These are phyloP conservation scores for Solanum virginianum DNA, from an alignment of 257 asterid species.

Conservation along the genomic window DNA sequence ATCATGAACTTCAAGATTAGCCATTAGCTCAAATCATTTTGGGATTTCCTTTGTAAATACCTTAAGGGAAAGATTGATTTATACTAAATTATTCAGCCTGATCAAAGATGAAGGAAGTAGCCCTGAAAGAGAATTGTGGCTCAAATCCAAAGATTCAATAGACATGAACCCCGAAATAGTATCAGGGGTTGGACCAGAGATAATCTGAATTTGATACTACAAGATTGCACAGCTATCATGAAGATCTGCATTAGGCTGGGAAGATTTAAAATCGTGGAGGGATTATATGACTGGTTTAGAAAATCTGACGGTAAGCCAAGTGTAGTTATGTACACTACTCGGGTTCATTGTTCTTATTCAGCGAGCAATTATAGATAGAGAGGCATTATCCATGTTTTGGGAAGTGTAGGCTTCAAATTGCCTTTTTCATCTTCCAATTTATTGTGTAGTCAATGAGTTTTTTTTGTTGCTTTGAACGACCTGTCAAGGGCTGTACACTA, in stretches of 20 bases:
- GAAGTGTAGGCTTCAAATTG: constrained; percentile 70
- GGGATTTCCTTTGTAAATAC: too few relatives aligned
- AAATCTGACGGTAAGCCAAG: constrained; percentile 33
- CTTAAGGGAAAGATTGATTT: too few relatives aligned
- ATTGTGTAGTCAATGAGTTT: constrained; percentile 64
- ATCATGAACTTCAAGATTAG: too few relatives aligned
- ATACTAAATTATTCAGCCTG: too few relatives aligned
- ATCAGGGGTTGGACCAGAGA: too few relatives aligned
- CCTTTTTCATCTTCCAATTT: constrained; percentile 67
- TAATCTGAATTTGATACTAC: constrained; percentile 39
- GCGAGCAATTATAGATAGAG: constrained; percentile 46
- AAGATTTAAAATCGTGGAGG: constrained; percentile 60
- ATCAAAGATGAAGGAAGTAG: too few relatives aligned
- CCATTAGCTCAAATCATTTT: too few relatives aligned
- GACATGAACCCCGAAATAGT: too few relatives aligned
- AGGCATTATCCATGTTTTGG: constrained; percentile 68
- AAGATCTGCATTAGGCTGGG: constrained; percentile 46
- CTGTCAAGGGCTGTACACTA: constrained; percentile 47
- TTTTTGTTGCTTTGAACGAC: constrained; percentile 61
- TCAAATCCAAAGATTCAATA: too few relatives aligned
- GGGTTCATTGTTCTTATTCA: constrained; percentile 48
- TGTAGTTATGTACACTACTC: constrained; percentile 71
- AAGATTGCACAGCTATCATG: constrained; percentile 73
- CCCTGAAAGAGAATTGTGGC: too few relatives aligned
- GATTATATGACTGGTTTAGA: constrained; percentile 58